Evolutionary conservation across 257 asterid species (phyloP), one percentile per base, ranked within the genome.

Genomic region (Lantana camara): DNA sequence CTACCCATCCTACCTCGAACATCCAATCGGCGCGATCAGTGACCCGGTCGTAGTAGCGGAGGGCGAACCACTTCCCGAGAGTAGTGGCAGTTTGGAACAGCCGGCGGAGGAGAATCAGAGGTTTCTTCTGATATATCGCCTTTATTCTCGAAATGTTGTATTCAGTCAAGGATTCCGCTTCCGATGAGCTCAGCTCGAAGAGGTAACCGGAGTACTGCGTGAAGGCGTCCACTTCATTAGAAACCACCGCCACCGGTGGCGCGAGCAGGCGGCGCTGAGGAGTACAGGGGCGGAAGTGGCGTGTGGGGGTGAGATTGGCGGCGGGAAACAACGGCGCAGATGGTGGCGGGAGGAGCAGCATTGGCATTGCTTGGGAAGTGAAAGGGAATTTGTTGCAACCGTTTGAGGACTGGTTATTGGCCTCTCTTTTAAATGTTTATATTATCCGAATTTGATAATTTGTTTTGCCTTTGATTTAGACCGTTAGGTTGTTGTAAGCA

Each of bases 1-100:
- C n/a, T n/a, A n/a, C n/a, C n/a, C n/a, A 58, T 20, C 46, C 69
- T 55, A 91, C 98, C 91, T 87, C 67, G 70, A 93, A 93, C 97
- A 85, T 89, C 69, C 70, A 53, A 44, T 93, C 96, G 17, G 85
- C 75, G 44, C 96, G 95, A 57, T 82, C 96, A 38, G 83, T 69
- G 67, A 81, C 49, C 32, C 73, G 53, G 62, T 93, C 97, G 74
- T 85, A 75, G 77, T 79, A 89, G 17, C 98, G 85, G 54, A 87
- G 84, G 16, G 90, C 97, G 74, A 87, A 87, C 98, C 98, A 93
- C 75, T 83, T 86, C 75, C 98, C 96, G 15, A 93, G 83, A 22
- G 94, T 87, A 55, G 85, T 70, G 44, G 85, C 88, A 19, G 77
- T 80, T 70, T 93, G 98, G 50, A 93, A 73, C 48, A 93, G 73